A percentile compares a stretch with the other conserved stretches of the same genome.
These are phyloP conservation scores for Sarcocystis neurona DNA, from an alignment of 169 alveolate species.

Conservation along the genomic window DNA sequence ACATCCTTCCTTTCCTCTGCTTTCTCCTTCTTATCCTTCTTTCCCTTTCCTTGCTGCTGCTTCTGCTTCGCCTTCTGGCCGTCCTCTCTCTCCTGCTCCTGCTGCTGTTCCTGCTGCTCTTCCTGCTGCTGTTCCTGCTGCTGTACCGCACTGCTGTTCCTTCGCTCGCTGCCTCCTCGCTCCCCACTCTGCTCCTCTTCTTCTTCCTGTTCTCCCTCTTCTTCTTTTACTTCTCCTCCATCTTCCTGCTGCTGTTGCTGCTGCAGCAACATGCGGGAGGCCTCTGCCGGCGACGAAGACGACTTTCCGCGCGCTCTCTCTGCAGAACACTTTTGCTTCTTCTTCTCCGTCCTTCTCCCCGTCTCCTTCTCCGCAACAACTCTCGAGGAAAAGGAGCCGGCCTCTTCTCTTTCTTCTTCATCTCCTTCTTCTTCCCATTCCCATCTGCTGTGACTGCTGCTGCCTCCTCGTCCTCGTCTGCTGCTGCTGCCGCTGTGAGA, in stretches of 20 bases:
- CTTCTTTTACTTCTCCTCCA: not conserved
- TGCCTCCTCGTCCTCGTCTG: not conserved
- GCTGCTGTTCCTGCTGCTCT: slow-evolving; percentile 22
- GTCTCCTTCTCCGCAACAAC: not conserved
- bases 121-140: slow-evolving; percentile 12
- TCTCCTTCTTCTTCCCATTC: slow-evolving; percentile 16
- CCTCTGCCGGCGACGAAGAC: not conserved
- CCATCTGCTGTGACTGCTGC: not conserved
- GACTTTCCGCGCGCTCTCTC: slow-evolving; percentile 4
- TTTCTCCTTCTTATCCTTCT: not conserved
- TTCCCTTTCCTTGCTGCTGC: not conserved
- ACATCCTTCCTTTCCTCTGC: not conserved
- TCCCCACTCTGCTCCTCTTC: not conserved
- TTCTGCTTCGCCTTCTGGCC: no score
- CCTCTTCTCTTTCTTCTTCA: slow-evolving; percentile 65
- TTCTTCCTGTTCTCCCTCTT: not conserved
- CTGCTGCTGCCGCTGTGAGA: not conserved
- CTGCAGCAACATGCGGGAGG: not conserved
- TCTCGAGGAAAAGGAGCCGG: slow-evolving; percentile 66
- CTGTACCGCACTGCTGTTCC: no score
- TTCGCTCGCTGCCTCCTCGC: not conserved
- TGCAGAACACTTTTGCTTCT: not conserved
- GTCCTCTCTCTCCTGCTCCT: not conserved
- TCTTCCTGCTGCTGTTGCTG: not conserved
- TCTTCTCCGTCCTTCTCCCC: no score